Percentiles rank a stretch among this genome's conserved stretches.
Evolutionary conservation across 805 yeast species (phyloP).

Genomic region (Wickerhamomyces kurtzmanii): DNA sequence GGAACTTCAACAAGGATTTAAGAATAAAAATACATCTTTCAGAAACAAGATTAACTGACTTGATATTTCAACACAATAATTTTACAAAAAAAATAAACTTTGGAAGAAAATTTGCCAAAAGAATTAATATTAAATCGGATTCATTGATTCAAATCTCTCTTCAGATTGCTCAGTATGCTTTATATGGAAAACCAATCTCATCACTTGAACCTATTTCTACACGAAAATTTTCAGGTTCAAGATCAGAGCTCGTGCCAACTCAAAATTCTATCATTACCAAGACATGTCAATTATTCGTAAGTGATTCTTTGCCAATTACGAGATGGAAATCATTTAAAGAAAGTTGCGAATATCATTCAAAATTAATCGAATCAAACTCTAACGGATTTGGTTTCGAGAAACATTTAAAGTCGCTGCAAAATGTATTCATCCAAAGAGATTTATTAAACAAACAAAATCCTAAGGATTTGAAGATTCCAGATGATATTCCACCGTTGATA

Average conservation of each 20-base stretch:
- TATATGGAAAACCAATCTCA: constrained; percentile 83
- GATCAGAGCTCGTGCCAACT: constrained; percentile 61
- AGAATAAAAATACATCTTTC: constrained; percentile 58
- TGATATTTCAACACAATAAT: constrained; percentile 71
- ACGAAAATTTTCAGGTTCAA: constrained; percentile 52
- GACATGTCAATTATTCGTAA: constrained; percentile 54
- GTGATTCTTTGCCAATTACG: constrained; percentile 33
- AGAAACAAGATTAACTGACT: constrained; percentile 80
- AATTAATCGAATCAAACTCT: constrained; percentile 39
- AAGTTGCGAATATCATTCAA: constrained; percentile 42
- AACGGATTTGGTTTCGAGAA: constrained; percentile 64
- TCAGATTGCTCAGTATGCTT: constrained; percentile 84
- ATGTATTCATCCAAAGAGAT: constrained; percentile 40
- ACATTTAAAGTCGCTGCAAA: constrained; percentile 56
- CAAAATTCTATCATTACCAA: constrained; percentile 43
- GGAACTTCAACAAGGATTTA: constrained; percentile 26
- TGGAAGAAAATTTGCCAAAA: constrained; percentile 70
- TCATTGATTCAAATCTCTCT: constrained; percentile 85
- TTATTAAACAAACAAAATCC: constrained; percentile 35
- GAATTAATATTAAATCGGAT: constrained; percentile 79
- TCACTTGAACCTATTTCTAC: constrained; percentile 88
- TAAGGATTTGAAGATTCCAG: constrained; percentile 22
- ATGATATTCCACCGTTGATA: constrained; percentile 29
- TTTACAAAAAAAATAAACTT: constrained; percentile 67
- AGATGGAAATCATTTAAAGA: constrained; percentile 41